Conservation (phyloP, 2,329 filamentous ascomycete genomes). For the Penicillium sp. region DNA sequence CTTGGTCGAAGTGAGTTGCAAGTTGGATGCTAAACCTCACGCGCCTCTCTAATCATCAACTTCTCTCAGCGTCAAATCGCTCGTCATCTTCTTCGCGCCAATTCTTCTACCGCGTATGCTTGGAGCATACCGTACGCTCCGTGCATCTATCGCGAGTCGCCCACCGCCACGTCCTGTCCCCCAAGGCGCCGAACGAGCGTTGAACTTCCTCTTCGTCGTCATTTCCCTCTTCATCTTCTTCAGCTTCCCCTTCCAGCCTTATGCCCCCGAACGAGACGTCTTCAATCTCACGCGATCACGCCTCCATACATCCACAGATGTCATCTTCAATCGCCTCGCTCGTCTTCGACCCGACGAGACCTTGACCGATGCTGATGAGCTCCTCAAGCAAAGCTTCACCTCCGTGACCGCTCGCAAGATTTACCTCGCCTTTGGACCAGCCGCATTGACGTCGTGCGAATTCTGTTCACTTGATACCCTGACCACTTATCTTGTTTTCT, state of each 20-base stretch:
- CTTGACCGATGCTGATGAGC: slow-evolving; percentile 61
- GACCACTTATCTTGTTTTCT: slow-evolving; percentile 77
- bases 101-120: slow-evolving; percentile 45
- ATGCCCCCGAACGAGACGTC: slow-evolving; percentile 63
- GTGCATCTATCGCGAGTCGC: slow-evolving; percentile 38
- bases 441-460: slow-evolving; percentile 72
- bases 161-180: slow-evolving; percentile 44
- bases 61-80: slow-evolving; percentile 43
- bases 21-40: neutral
- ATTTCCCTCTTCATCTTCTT: slow-evolving; percentile 60
- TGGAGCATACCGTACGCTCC: slow-evolving; percentile 41
- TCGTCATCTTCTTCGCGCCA: slow-evolving; percentile 49
- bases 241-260: slow-evolving; percentile 70
- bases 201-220: slow-evolving; percentile 59
- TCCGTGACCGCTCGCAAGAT: slow-evolving; percentile 74
- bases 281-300: slow-evolving; percentile 78
- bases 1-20: neutral
- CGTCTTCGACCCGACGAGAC: slow-evolving; percentile 42
- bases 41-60: slow-evolving; percentile 7
- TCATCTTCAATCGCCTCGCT: slow-evolving; percentile 77
- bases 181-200: slow-evolving; percentile 38
- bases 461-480: slow-evolving; percentile 78
- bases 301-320: slow-evolving; percentile 81
- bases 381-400: slow-evolving; percentile 70
- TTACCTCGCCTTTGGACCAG: slow-evolving; percentile 82